Evolutionary conservation across 495 filamentous ascomycete genomes (phyloP), one percentile per base, ranked within the genome.

Genomic region (Penicillium taxi): DNA sequence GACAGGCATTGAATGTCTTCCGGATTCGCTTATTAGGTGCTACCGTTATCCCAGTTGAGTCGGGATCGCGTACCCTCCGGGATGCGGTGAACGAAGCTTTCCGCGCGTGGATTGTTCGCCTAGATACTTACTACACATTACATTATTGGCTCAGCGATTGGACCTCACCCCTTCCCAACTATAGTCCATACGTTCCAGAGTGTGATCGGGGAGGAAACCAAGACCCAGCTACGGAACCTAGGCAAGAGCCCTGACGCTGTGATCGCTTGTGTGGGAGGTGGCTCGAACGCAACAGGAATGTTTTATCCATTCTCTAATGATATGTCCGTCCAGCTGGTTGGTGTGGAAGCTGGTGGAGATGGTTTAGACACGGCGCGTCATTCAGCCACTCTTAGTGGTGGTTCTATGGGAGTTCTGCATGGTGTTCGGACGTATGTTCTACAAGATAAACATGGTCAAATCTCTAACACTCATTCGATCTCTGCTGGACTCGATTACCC

Each of bases 141-240:
- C 68, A 87, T 95, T 57, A 91, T 96, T 50, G 91, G 90, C 16
- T 93, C 85, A 5, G 90, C 91, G 9, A 94, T 96, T 48, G 90
- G 90, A 0, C 90, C 90, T 6, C 89, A 96, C 48, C 90, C 90
- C 9, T 96, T 94, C 77, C 90, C 90, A 0, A 94, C 86, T 28
- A 96, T 96, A 37, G 90, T 96, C 6, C 81, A 91, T 29, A 96
- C 88, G 0, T 94, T 96, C 78, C 91, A 96, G 66, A 86, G 80
- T 4, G 80, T 96, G 26, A 95, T 96, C 37, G 90, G 90, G 4
- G 77, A 80, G 42, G 91, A 98, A 66, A 95, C 93, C 28, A 91
- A 88, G 61, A 66, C 78, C 33, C 93, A 98, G 64, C 82, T 96
- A 74, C 66, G 75, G 25, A 74, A 80, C 50, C 82, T 50, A 74